These are phyloP conservation scores for Russula ochroleuca DNA, from an alignment of 768 basidiomycete species.

Conservation along the genomic window DNA sequence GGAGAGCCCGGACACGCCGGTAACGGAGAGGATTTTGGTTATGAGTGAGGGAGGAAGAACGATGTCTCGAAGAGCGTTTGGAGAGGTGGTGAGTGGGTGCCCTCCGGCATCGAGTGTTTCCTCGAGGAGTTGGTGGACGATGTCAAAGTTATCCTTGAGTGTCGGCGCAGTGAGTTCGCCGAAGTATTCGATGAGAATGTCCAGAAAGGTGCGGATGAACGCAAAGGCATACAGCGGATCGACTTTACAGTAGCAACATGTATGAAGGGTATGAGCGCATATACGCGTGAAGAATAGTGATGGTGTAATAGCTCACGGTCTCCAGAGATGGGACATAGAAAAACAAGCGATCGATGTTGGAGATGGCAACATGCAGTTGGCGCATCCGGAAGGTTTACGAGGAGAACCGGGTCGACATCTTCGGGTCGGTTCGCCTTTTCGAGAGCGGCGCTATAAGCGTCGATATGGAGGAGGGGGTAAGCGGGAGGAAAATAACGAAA, in stretches of 20 bases:
- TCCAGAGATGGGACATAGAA: slow-evolving; percentile 77
- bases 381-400: slow-evolving; percentile 46
- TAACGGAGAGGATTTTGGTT: slow-evolving; percentile 44
- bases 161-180: slow-evolving; percentile 75
- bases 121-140: slow-evolving; percentile 94
- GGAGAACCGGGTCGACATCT: slow-evolving; percentile 71
- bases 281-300: background rate
- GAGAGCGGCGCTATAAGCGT: slow-evolving; percentile 73
- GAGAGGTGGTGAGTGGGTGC: slow-evolving; percentile 85
- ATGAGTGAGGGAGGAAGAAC: slow-evolving; percentile 88
- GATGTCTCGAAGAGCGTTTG: slow-evolving; percentile 87
- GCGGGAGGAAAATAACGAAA: slow-evolving; percentile 74
- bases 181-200: slow-evolving; percentile 82
- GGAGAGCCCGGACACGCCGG: slow-evolving; percentile 42
- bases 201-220: slow-evolving; percentile 80
- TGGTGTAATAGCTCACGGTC: slow-evolving; percentile 57
- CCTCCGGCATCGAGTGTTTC: slow-evolving; percentile 94
- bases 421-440: slow-evolving; percentile 49
- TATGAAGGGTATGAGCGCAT: slow-evolving; percentile 10
- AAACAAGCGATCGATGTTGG: slow-evolving; percentile 65
- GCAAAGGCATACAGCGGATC: slow-evolving; percentile 89
- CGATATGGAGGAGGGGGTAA: slow-evolving; percentile 82
- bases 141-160: slow-evolving; percentile 89
- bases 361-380: slow-evolving; percentile 85
- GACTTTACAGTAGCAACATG: slow-evolving; percentile 41